phyloP scores from a whole-genome alignment of 805 yeast genomes.

The Yarrowia sp. region DNA sequence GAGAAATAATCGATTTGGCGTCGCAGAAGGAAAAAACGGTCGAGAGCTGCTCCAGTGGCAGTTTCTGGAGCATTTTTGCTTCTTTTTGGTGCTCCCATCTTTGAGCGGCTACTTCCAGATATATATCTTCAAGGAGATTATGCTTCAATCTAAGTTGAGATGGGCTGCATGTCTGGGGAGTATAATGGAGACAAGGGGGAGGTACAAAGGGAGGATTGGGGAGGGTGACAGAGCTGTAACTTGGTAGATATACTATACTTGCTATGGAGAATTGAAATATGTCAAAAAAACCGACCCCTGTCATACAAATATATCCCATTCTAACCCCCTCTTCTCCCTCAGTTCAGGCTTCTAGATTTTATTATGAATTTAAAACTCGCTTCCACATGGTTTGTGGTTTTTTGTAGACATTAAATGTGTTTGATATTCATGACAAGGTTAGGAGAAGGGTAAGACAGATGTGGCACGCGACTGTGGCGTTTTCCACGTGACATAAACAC shows the following conservation, averaged over 20 bases:
- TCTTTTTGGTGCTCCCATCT: too few species aligned
- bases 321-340: too few species aligned
- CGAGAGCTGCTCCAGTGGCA: constrained; percentile 3
- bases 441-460: too few species aligned
- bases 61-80: neutral
- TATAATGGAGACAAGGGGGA: too few species aligned
- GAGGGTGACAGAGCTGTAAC: neutral
- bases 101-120: too few species aligned
- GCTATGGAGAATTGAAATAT: too few species aligned
- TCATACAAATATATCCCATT: neutral
- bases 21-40: neutral
- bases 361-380: neutral
- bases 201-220: neutral
- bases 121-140: neutral
- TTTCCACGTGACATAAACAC: too few species aligned
- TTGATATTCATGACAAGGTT: constrained; percentile 13
- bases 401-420: neutral
- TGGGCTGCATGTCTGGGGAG: too few species aligned
- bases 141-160: neutral
- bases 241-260: neutral
- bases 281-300: neutral
- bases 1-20: neutral
- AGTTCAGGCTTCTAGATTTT: neutral
- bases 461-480: too few species aligned
- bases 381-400: neutral